Evolutionary conservation across 257 asterid species (phyloP).

Genomic region (Euphrasia confusa): DNA sequence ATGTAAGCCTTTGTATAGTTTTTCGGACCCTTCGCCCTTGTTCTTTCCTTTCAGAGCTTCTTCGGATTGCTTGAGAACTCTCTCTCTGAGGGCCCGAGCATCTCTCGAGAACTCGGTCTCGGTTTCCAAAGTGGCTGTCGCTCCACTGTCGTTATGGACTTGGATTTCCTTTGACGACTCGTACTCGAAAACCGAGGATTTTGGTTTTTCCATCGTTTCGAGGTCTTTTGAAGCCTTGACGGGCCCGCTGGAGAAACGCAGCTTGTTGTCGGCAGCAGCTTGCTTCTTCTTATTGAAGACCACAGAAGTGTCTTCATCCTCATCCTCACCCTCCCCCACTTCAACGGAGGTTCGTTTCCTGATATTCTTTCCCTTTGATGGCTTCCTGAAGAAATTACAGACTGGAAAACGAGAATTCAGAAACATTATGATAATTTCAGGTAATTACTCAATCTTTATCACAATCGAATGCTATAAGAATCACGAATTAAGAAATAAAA

Average conservation of each 20-base stretch:
- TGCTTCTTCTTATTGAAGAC: slow-evolving; percentile 57
- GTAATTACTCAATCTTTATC: slow-evolving; percentile 8
- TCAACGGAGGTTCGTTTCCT: slow-evolving; percentile 57
- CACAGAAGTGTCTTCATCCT: slow-evolving; percentile 46
- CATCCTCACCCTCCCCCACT: slow-evolving; percentile 53
- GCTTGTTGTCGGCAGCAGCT: slow-evolving; percentile 48
- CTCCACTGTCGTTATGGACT: slow-evolving; percentile 73
- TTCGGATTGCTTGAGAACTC: slow-evolving; percentile 67
- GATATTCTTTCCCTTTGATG: slow-evolving; percentile 68
- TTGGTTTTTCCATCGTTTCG: slow-evolving; percentile 32
- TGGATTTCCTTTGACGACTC: slow-evolving; percentile 77
- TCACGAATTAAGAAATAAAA: not conserved
- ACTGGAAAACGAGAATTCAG: slow-evolving; percentile 33
- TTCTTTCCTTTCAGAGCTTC: slow-evolving; percentile 64
- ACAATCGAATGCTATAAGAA: not conserved
- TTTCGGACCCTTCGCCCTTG: slow-evolving; percentile 48
- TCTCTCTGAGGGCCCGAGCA: slow-evolving; percentile 81
- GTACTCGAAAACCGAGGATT: slow-evolving; percentile 49
- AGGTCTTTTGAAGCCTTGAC: slow-evolving; percentile 36
- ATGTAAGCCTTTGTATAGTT: slow-evolving; percentile 67
- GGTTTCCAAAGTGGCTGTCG: slow-evolving; percentile 81
- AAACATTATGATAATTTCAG: not conserved
- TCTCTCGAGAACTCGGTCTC: slow-evolving; percentile 87
- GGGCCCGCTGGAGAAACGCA: slow-evolving; percentile 59
- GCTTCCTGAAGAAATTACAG: slow-evolving; percentile 80